Base-by-base conservation (phyloP, 1,284 basidiomycete genomes). In the Athelia psychrophila region DNA sequence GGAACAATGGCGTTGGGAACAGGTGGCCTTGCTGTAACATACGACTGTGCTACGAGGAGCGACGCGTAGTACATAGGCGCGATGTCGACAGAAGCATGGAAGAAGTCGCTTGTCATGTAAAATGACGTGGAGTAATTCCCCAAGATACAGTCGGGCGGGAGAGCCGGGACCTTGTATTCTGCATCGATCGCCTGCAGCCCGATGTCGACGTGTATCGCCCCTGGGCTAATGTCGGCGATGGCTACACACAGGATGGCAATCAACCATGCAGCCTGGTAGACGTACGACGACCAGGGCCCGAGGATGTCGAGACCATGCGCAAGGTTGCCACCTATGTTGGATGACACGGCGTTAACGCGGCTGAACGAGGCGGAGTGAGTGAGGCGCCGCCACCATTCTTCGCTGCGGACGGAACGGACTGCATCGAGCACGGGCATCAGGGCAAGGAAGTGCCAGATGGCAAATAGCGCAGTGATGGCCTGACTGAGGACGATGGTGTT, bases 351-450 rank as follows among this genome's bases (percentile, higher is more conserved):
- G 20, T 42, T 42, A 16, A 16, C 38, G n/a, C 38, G 38, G n/a
- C n/a, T 42, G 20, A 42, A 42, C 6, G 38, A 8, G 8, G 38
- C n/a, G 16, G 16, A 18, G n/a, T 42, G 16, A 6, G n/a, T 8
- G 8, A 42, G 38, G 38, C 38, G 38, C 38, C 38, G 38, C 38
- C 38, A 42, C 38, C 38, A 42, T 42, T 42, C 38, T n/a, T 42
- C 38, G n/a, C 38, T 42, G 9, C 38, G 38, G 20, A 42, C 38
- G 6, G n/a, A 18, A 5, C 20, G 38, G 6, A 42, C 38, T 22
- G n/a, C 38, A n/a, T n/a, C 16, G 8, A 42, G 38, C 6, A 22
- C 38, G n/a, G 38, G 38, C 6, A 42, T 5, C 6, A 42, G 38
- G 8, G 38, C 38, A n/a, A 42, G 38, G 20, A 42, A 42, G 38